A percentile compares a stretch with the other conserved stretches of the same genome.
Evolutionary conservation across 805 yeast genomes (phyloP).

Genomic region (Cyberlindnera suaveolens): DNA sequence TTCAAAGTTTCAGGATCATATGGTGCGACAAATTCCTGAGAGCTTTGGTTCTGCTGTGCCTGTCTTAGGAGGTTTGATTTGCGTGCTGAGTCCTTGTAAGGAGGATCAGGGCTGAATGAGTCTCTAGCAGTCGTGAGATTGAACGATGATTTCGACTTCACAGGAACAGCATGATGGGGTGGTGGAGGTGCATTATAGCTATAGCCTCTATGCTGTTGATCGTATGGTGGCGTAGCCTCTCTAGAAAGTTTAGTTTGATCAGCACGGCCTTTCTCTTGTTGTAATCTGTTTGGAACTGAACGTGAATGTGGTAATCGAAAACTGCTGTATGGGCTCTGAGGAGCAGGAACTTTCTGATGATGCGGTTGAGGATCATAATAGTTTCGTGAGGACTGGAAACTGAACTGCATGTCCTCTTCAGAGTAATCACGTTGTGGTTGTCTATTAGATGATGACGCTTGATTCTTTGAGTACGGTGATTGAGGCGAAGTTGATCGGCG

Average conservation of each 20-base stretch:
- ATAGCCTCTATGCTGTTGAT: slow-evolving; percentile 1
- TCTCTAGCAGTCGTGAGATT: slow-evolving; percentile 5
- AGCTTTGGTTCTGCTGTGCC: slow-evolving; percentile 7
- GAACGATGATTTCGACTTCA: slow-evolving; percentile 19
- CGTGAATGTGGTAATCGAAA: slow-evolving; percentile 18
- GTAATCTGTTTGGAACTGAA: slow-evolving; percentile 19
- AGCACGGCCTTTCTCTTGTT: slow-evolving; percentile 3
- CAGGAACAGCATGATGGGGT: slow-evolving; percentile 19
- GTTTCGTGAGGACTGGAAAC: slow-evolving; percentile 22
- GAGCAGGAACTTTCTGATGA: background rate
- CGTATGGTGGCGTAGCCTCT: slow-evolving; percentile 3
- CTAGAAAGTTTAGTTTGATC: slow-evolving; percentile 6
- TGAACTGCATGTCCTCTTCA: slow-evolving; percentile 22
- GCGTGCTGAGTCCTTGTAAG: background rate
- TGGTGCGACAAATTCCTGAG: slow-evolving; percentile 22
- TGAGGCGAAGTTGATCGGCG: slow-evolving; percentile 7
- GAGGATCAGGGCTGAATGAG: slow-evolving; percentile 1
- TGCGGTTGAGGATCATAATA: slow-evolving; percentile 10
- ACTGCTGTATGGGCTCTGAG: background rate
- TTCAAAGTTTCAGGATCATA: slow-evolving; percentile 27
- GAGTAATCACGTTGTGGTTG: background rate
- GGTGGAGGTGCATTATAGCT: slow-evolving; percentile 15
- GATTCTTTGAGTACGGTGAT: slow-evolving; percentile 10
- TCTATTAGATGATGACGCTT: background rate
- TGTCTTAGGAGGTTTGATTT: slow-evolving; percentile 9